Conservation (phyloP, 805 yeast species). For the Soucietia sequanensis region DNA sequence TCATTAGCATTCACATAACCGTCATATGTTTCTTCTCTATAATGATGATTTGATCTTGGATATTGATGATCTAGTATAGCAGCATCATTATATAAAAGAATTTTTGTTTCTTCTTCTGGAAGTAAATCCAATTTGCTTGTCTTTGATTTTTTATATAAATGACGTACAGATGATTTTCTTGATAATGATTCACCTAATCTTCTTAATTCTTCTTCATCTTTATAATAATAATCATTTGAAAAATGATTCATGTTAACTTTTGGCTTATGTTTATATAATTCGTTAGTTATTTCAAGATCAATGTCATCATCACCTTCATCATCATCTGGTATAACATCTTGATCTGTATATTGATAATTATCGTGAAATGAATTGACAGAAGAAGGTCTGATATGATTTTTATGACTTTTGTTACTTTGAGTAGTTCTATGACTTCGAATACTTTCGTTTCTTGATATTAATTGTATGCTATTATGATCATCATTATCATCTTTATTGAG, state of each 20-base stretch:
- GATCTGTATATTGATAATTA: not conserved
- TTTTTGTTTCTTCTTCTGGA: slow-evolving; percentile 17
- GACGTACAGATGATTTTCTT: slow-evolving; percentile 31
- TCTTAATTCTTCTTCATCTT: slow-evolving; percentile 30
- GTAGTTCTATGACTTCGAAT: not conserved
- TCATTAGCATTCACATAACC: slow-evolving; percentile 17
- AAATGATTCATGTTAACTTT: not conserved
- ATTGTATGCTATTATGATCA: not conserved
- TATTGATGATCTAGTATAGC: slow-evolving; percentile 2
- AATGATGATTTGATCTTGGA: slow-evolving; percentile 9
- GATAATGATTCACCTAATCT: slow-evolving; percentile 37
- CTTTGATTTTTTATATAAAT: slow-evolving; percentile 9
- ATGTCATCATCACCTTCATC: not conserved
- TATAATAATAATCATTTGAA: slow-evolving; percentile 8
- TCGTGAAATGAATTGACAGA: not conserved
- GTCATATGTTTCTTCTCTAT: slow-evolving; percentile 27
- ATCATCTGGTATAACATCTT: not conserved
- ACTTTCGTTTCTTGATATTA: not conserved
- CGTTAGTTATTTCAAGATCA: not conserved
- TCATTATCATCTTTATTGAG: not conserved
- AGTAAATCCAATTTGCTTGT: slow-evolving; percentile 1
- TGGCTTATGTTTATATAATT: not conserved
- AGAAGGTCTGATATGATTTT: not conserved
- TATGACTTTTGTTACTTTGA: too few species aligned
- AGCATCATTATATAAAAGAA: slow-evolving; percentile 17